Evolutionary conservation across 495 filamentous ascomycete genomes (phyloP).

Genomic region (Lepraria neglecta): DNA sequence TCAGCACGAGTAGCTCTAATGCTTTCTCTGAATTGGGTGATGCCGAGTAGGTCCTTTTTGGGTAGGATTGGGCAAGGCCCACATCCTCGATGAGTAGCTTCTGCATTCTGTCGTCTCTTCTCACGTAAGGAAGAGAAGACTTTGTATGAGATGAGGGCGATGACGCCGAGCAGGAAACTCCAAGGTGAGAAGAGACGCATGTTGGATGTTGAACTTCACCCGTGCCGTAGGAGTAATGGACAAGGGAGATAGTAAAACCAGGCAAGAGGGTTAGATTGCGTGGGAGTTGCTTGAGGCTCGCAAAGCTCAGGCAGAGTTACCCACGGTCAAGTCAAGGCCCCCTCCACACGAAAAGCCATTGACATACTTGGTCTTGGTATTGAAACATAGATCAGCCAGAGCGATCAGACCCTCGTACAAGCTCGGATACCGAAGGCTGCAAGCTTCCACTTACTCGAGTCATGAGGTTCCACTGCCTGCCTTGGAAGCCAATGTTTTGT

Average conservation of each 20-base stretch:
- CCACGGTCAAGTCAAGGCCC: background rate
- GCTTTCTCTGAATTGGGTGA: constrained; percentile 21
- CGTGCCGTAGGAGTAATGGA: background rate
- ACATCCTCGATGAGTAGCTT: constrained; percentile 19
- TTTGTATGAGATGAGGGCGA: constrained; percentile 13
- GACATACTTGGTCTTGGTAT: background rate
- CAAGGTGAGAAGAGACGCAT: constrained; percentile 8
- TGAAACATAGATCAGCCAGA: background rate
- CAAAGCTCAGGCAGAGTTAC: background rate
- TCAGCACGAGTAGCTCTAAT: constrained; percentile 20
- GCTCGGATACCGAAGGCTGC: background rate
- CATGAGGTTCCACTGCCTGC: background rate
- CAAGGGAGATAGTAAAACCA: background rate
- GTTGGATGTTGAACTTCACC: background rate
- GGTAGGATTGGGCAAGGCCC: constrained; percentile 16
- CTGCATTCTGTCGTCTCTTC: constrained; percentile 17
- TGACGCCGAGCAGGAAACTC: constrained; percentile 1
- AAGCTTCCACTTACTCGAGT: background rate
- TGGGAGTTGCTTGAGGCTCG: constrained; percentile 6
- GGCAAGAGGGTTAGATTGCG: background rate
- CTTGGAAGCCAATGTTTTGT: background rate
- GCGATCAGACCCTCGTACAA: background rate
- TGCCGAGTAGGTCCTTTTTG: constrained; percentile 17
- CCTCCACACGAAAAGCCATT: background rate
- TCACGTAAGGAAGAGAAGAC: constrained; percentile 15